Base-by-base conservation (phyloP, 1,284 basidiomycete genomes). In the Cerrena zonata region DNA sequence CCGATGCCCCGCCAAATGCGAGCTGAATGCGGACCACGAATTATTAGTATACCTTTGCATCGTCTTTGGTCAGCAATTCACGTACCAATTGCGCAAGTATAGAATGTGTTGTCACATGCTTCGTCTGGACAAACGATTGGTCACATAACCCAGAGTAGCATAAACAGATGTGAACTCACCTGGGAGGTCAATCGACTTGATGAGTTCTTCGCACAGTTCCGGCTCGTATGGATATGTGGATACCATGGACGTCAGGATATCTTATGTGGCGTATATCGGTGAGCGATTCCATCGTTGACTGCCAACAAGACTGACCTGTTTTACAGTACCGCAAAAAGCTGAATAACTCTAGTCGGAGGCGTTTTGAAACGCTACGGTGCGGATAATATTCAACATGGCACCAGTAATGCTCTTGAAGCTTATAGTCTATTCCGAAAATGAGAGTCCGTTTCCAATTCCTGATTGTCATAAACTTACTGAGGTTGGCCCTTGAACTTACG, bases 381-480 rank as follows among this genome's bases (percentile, higher is more conserved):
- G 65, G 65, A 46, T 65, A 67, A 40, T 56, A 67, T 49, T 66
- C 63, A 27, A 57, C 42, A 49, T 66, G 63, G 2, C 48, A 56
- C 64, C 65, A 67, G 36, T 66, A 67, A 30, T 65, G 63, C 45
- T 61, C 58, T 27, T 63, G 56, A 11, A 66, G 42, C 13, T 5
- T 22, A 36, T 41, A 15, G 27, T 11, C 40, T 45, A 24, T 45
- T 15, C 13, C 40, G 4, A 15, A 4, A 36, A 36, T 36, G 10
- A 36, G 34, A 36, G 10, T n/a, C n/a, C n/a, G 34, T 10, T 36
- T 36, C 34, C 34, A 10, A 36, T 36, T 36, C n/a, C n/a, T n/a
- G n/a, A n/a, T n/a, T n/a, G n/a, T n/a, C n/a, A 43, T 34, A 11
- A 7, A 54, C 61, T 37, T 48, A 67, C 65, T 56, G 39, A 63